Base-by-base conservation (phyloP, 139 green algal genomes). In the Asterochloris sp. region DNA sequence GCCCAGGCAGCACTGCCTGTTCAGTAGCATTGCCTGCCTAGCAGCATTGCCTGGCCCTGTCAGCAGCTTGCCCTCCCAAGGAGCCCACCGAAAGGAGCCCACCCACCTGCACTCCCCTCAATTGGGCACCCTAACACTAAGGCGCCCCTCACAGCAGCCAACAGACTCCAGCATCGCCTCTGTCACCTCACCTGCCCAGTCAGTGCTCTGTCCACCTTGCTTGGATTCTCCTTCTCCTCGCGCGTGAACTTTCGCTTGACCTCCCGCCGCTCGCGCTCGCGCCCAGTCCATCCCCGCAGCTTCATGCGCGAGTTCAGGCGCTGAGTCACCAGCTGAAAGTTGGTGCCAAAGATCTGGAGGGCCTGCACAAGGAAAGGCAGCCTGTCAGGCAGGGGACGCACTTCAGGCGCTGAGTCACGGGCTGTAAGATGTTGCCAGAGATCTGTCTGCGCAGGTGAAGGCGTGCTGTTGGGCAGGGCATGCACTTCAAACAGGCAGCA, bases 161-260 rank as follows among this genome's bases (percentile, higher is more conserved):
- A 21, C 19, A 26, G 19, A 71, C 8, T 6, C 4, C 29, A 78
- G 14, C 13, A 13, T 78, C 13, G 23, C 24, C 14, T 15, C 23
- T 21, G 16, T 16, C 26, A 23, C 29, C 60, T 54, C 11, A 80
- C 76, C 76, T 80, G 76, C 15, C 61, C 24, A 24, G n/a, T 64
- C 14, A 80, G 47, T 0, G 61, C 24, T 60, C 26, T 29, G 24
- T 69, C 61, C 19, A 80, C 60, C 23, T 47, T 64, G 1, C 26
- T 69, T 24, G 76, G 54, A n/a, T 80, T 29, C 12, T 17, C n/a
- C 60, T 67, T 80, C 13, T 67, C 38, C 60, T 80, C 76, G 24
- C 38, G 29, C 54, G 67, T 80, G 60, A 69, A 68, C 60, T 80
- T 80, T 15, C 28, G n/a, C 23, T 80, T 80, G 23, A 80, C 76